A percentile compares a stretch with the other conserved stretches of the same genome.
These are phyloP conservation scores for Trichoderma gracile DNA, from an alignment of 2,329 filamentous ascomycete genomes.

Conservation along the genomic window DNA sequence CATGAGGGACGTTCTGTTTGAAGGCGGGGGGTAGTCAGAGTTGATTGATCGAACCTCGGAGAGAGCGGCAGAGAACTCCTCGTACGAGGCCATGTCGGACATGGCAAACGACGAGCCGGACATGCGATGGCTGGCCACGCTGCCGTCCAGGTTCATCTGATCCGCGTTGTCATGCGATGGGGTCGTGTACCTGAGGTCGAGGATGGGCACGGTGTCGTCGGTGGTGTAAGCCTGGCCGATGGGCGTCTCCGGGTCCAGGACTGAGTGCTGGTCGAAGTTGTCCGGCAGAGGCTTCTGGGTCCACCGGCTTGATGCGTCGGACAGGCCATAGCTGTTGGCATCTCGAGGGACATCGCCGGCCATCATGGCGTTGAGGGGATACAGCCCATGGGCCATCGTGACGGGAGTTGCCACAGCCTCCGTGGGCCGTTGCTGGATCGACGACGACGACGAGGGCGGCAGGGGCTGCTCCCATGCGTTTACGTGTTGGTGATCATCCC, in stretches of 20 bases:
- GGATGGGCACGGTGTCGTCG: constrained; percentile 63
- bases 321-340: neutral
- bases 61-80: constrained; percentile 66
- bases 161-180: constrained; percentile 50
- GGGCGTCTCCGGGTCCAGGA: constrained; percentile 57
- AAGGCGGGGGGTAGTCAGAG: constrained; percentile 66
- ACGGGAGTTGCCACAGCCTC: constrained; percentile 17
- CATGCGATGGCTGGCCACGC: constrained; percentile 61
- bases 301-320: constrained; percentile 41
- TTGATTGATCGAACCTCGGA: constrained; percentile 68
- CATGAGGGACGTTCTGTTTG: constrained; percentile 69
- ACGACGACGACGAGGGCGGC: constrained; percentile 11
- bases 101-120: constrained; percentile 74
- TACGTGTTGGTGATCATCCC: constrained; percentile 21
- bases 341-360: constrained; percentile 44
- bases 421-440: constrained; percentile 13
- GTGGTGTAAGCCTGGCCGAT: constrained; percentile 64
- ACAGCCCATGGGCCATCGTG: constrained; percentile 41
- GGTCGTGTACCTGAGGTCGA: constrained; percentile 58
- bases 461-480: constrained; percentile 26
- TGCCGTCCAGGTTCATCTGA: constrained; percentile 51
- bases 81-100: constrained; percentile 70
- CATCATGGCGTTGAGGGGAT: constrained; percentile 51
- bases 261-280: constrained; percentile 52
- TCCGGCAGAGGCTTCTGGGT: constrained; percentile 59